Conservation (phyloP, 345 rosid species). For the Eucalyptus sp. region DNA sequence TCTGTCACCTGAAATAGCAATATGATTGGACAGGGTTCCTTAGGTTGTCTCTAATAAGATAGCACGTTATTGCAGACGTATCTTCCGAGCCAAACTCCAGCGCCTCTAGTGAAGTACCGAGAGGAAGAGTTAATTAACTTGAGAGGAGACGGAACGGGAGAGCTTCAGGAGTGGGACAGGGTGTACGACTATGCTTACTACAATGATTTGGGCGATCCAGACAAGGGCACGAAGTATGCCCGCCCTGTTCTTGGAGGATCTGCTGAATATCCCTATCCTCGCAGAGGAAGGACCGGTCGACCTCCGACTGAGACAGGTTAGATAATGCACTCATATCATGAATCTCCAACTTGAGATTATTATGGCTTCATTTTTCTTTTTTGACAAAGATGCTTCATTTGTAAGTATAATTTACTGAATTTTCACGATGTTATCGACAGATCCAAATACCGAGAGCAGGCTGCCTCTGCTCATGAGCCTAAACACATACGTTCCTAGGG, state of each 20-base stretch:
- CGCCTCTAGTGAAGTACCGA: constrained; percentile 18
- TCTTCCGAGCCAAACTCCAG: constrained; percentile 23
- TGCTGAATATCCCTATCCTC: constrained; percentile 26
- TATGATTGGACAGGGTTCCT: background rate
- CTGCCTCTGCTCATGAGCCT: constrained; percentile 13
- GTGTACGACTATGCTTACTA: constrained; percentile 34
- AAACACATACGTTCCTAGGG: constrained; percentile 26
- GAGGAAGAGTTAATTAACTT: constrained; percentile 19
- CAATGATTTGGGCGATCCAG: constrained; percentile 38
- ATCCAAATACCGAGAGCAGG: constrained; percentile 19
- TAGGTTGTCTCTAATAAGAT: background rate
- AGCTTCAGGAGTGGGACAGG: constrained; percentile 30
- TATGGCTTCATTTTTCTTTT: background rate
- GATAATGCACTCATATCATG: background rate
- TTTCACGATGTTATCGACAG: background rate
- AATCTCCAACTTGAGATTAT: background rate
- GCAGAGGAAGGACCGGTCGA: constrained; percentile 36
- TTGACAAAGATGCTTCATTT: background rate
- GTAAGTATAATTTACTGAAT: background rate
- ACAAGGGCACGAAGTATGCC: constrained; percentile 8
- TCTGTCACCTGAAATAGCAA: background rate
- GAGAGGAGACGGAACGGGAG: constrained; percentile 26
- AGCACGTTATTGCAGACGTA: background rate
- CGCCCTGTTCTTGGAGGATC: constrained; percentile 40
- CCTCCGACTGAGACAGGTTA: constrained; percentile 12